phyloP scores from a whole-genome alignment of 768 basidiomycete genomes.

The Agaricus sinodeliciosus region DNA sequence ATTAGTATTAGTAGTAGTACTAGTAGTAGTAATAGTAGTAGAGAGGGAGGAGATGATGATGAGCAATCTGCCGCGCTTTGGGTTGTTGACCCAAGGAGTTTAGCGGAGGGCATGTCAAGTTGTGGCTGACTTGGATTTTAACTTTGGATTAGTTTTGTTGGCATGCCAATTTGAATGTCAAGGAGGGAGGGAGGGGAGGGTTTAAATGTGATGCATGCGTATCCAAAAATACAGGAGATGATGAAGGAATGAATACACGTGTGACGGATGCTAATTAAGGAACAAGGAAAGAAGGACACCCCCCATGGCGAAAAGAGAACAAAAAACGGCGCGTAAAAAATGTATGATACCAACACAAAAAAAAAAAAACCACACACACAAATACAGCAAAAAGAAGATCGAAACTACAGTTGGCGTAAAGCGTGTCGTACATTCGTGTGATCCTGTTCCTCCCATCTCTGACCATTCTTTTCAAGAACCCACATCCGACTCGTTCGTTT shows the following conservation, averaged over 20 bases:
- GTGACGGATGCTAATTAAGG: not conserved
- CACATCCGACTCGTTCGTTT: constrained; percentile 8
- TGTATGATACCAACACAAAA: not conserved
- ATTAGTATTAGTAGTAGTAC: not conserved
- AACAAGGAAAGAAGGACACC: not conserved
- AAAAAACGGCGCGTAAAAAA: not conserved
- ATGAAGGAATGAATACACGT: too few relatives aligned
- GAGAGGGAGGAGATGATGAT: constrained; percentile 9
- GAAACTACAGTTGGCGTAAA: constrained; percentile 7
- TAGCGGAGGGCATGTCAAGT: constrained; percentile 52
- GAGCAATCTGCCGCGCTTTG: constrained; percentile 16
- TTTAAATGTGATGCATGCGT: not conserved
- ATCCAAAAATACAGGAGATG: too few relatives aligned
- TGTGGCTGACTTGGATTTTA: too few relatives aligned
- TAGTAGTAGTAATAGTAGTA: not conserved
- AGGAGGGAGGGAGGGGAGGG: too few relatives aligned
- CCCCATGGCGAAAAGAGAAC: too few relatives aligned
- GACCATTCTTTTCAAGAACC: constrained; percentile 10
- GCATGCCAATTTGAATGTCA: not conserved
- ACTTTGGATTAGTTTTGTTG: not conserved
- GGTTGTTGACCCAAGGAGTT: constrained; percentile 40
- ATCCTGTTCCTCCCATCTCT: constrained; percentile 7
- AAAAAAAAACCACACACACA: not conserved
- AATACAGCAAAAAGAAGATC: not conserved
- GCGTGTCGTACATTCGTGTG: constrained; percentile 2